Evolutionary conservation across 768 basidiomycete species (phyloP).

Genomic region (Albatrellus ellisii): DNA sequence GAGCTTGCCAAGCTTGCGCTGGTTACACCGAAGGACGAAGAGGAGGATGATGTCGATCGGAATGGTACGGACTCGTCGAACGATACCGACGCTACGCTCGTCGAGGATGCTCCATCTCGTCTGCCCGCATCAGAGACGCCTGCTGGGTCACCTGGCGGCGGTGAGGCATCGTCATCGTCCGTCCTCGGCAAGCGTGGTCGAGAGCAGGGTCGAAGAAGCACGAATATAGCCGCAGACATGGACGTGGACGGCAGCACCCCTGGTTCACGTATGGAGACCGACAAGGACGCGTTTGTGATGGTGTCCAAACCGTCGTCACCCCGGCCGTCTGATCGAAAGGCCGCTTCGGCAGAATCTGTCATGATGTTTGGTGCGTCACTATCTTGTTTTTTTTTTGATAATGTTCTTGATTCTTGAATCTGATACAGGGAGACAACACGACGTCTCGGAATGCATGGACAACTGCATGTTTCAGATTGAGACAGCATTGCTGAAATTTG

Average conservation of each 20-base stretch:
- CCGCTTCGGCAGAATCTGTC: conserved; percentile 44
- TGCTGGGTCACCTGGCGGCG: conserved; percentile 12
- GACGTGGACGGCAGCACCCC: conserved; percentile 44
- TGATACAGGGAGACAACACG: conserved; percentile 77
- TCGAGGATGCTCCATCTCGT: conserved; percentile 45
- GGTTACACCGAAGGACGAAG: conserved; percentile 82
- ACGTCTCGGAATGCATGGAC: conserved; percentile 98
- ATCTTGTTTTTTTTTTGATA: background rate
- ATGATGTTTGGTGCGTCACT: conserved; percentile 78
- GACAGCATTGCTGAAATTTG: conserved; percentile 73
- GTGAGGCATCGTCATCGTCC: conserved; percentile 11
- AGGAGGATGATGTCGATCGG: conserved; percentile 67
- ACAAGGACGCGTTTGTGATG: conserved; percentile 31
- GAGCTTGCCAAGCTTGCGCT: conserved; percentile 88
- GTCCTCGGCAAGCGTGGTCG: conserved; percentile 63
- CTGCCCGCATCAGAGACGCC: conserved; percentile 21
- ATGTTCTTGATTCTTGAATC: background rate
- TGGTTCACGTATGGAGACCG: conserved; percentile 14
- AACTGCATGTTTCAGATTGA: conserved; percentile 99
- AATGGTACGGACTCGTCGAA: conserved; percentile 72
- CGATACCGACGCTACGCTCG: conserved; percentile 80
- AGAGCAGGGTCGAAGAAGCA: conserved; percentile 25
- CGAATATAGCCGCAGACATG: too few species aligned
- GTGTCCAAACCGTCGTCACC: conserved; percentile 22
- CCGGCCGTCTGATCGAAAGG: conserved; percentile 5